These are phyloP conservation scores for Cyberlindnera veronae DNA, from an alignment of 805 yeast species.

Conservation along the genomic window DNA sequence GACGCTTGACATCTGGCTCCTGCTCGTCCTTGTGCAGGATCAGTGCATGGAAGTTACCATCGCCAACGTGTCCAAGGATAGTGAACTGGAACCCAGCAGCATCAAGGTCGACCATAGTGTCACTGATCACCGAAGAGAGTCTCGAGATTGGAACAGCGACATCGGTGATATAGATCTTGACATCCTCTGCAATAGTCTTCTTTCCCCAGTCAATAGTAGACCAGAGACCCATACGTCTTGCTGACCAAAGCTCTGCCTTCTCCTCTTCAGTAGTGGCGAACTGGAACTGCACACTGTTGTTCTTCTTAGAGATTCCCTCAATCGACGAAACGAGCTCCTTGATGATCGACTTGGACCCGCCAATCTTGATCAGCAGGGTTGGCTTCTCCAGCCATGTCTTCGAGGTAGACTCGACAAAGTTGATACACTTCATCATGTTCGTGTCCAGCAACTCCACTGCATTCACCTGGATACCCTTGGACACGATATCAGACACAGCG, in stretches of 20 bases:
- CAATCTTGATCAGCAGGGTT: conserved; percentile 61
- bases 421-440: conserved; percentile 65
- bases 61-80: conserved; percentile 79
- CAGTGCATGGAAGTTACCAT: conserved; percentile 75
- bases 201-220: conserved; percentile 65
- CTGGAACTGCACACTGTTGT: conserved; percentile 56
- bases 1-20: conserved; percentile 39
- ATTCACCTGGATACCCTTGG: conserved; percentile 61
- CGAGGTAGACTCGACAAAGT: conserved; percentile 49
- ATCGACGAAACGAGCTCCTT: conserved; percentile 46
- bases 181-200: conserved; percentile 37
- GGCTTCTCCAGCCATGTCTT: conserved; percentile 57
- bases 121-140: conserved; percentile 58
- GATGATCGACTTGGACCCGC: conserved; percentile 48
- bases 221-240: conserved; percentile 69
- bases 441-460: conserved; percentile 76
- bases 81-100: conserved; percentile 51
- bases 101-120: conserved; percentile 57
- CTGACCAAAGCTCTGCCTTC: conserved; percentile 67
- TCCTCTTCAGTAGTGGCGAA: conserved; percentile 63
- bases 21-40: conserved; percentile 56
- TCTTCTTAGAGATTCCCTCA: conserved; percentile 45
- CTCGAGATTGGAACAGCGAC: conserved; percentile 78
- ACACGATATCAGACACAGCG: conserved; percentile 59
- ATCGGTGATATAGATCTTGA: conserved; percentile 71